Evolutionary conservation across 768 basidiomycete genomes (phyloP), one percentile per base, ranked within the genome.

Genomic region (Pulveroboletus frians): DNA sequence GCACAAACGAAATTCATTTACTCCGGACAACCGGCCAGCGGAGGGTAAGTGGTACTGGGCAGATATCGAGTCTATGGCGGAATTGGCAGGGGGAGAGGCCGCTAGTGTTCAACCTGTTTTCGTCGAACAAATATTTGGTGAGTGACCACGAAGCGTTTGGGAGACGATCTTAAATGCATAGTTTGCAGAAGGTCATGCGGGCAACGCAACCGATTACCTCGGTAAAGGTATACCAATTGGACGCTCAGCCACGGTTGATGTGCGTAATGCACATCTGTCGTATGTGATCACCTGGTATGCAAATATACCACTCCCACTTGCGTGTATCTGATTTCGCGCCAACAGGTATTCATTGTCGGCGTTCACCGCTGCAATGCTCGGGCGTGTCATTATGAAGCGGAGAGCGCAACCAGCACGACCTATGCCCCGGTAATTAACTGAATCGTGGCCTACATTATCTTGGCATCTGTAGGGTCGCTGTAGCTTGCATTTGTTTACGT

Each of bases 231-330:
- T 86, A 39, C 96, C 96, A 3, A 71, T 98, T 39, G 96, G 95
- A 36, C 81, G 92, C 43, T 68, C 84, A 20, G 80, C 92, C 4
- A 80, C 80, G 2, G 82, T 97, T 21, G 92, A 97, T 59, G 71
- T 99, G 39, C 78, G 96, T 41, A 99, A 99, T 67, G 81, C 91
- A 32, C 96, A 99, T 71, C 76, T 90, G 7, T 93, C 92, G 10
- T 99, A 99, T 69, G 91, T 96, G 4, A 79, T 88, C 13, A 99
- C 94, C 10, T 99, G 96, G 96, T 93, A 63, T 31, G 76, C 62
- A 31, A 49, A 31, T 34, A 5, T 49, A 39, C 46, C 29, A 13
- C 20, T 35, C 13, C 39, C 29, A 30, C 38, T 38, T 37, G 36
- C 52, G 20, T 47, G 17, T 26, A 26, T 43, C 53, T 64, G 26